Percentiles rank a stretch among this genome's conserved stretches.
Conservation (phyloP, 345 rosid genomes). For the Excoecaria agallocha region DNA sequence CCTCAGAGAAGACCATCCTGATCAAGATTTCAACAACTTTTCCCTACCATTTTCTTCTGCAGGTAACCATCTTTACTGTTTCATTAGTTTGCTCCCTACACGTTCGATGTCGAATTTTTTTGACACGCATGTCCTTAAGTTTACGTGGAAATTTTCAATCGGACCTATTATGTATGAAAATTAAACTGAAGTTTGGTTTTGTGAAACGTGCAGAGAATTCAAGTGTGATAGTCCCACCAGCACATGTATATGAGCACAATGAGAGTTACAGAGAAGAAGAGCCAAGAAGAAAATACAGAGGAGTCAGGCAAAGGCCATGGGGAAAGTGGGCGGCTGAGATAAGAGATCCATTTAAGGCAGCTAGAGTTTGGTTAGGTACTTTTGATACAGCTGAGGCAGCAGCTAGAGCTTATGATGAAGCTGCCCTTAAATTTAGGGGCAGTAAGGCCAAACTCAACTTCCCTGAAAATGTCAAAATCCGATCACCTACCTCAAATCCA, state of each 20-base stretch:
- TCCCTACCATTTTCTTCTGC: background rate
- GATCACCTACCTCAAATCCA: conserved; percentile 29
- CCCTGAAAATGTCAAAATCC: conserved; percentile 85
- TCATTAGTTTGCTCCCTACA: no score
- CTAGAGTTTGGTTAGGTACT: conserved; percentile 92
- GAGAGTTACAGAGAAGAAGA: conserved; percentile 21
- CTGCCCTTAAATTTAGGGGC: conserved; percentile 81
- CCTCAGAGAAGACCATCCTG: conserved; percentile 29
- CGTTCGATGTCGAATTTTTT: no score
- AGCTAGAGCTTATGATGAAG: conserved; percentile 84
- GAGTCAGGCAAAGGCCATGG: conserved; percentile 94
- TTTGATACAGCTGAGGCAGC: conserved; percentile 86
- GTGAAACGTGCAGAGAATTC: conserved; percentile 22
- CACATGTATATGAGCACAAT: conserved; percentile 38
- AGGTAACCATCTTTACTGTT: no score
- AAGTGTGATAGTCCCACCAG: conserved; percentile 15
- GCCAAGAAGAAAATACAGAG: conserved; percentile 66
- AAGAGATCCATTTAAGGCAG: conserved; percentile 81
- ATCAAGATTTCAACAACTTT: background rate
- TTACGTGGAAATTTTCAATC: no score
- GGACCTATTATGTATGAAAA: no score
- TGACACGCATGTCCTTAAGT: no score
- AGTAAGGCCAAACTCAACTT: conserved; percentile 94
- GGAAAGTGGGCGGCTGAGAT: conserved; percentile 98
- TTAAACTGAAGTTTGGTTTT: background rate